Base-by-base conservation (phyloP, 2,329 filamentous ascomycete species). In the Pseudogymnoascus sp. region DNA sequence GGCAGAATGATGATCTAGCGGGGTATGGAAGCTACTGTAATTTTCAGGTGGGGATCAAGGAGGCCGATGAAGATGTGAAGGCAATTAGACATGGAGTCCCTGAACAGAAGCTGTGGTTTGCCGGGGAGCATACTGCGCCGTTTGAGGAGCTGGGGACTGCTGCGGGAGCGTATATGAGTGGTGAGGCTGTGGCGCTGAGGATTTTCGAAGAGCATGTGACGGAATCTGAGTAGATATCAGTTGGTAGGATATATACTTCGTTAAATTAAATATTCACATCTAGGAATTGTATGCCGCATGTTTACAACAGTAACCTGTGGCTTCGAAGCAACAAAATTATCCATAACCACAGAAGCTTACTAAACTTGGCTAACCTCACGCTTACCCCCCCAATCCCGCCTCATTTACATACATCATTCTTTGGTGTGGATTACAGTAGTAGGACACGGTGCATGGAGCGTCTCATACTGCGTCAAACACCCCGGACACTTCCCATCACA, bases 131-230 rank as follows among this genome's bases (percentile, higher is more conserved):
- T 74, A 96, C 91, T 20, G 87, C 90, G 60, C 91, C 92, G 4
- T 96, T 96, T 76, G 86, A 95, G 28, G 91, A 89, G 9, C 73
- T 97, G 64, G 93, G 92, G 0, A 97, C 92, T 4, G 89, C 87
- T 11, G 95, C 91, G 0, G 93, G 93, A 0, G 93, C 93, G 9
- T 97, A 91, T 72, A 96, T 90, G 90, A 91, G 89, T 71, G 92
- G 92, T 1, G 90, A 96, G 76, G 82, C 81, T 18, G 89, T 91
- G 34, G 91, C 81, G 1, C 81, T 78, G 71, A 82, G 85, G 69
- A 82, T 91, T 62, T 75, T 77, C 0, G 77, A 80, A 68, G 77
- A 74, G 6, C 87, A 86, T 70, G 79, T 75, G 14, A 70, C 2
- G 7, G 6, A n/a, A 28, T 3, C 22, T 8, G n/a, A 3, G n/a